Evolutionary conservation across 2,329 filamentous ascomycete genomes (phyloP).

Genomic region (Neophaeococcomyces aloes): DNA sequence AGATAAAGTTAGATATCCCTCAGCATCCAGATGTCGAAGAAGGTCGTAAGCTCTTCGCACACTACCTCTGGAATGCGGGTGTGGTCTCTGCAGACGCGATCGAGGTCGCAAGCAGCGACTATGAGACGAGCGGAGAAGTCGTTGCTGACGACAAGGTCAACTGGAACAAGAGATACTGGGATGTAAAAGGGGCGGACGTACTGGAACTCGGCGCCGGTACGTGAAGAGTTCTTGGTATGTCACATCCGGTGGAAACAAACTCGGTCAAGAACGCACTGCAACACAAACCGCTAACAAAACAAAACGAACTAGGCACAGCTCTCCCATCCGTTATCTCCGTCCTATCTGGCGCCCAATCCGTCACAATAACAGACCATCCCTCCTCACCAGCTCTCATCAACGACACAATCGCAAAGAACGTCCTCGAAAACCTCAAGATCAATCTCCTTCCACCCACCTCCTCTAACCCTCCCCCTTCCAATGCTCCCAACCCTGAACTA

Average conservation of each 20-base stretch:
- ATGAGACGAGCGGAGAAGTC: slow-evolving; percentile 10
- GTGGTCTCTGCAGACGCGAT: slow-evolving; percentile 35
- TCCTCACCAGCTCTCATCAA: slow-evolving; percentile 30
- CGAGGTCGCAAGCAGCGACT: slow-evolving; percentile 25
- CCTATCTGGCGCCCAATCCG: slow-evolving; percentile 28
- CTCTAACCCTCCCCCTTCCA: background rate
- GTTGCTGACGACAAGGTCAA: slow-evolving; percentile 7
- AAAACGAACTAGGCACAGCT: slow-evolving; percentile 28
- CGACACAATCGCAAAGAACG: slow-evolving; percentile 18
- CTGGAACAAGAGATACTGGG: slow-evolving; percentile 26
- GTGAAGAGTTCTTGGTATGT: slow-evolving; percentile 22
- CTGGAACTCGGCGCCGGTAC: slow-evolving; percentile 52
- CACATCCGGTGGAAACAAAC: background rate
- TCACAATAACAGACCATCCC: slow-evolving; percentile 44
- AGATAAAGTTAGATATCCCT: slow-evolving; percentile 32
- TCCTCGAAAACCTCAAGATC: slow-evolving; percentile 5
- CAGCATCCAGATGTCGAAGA: slow-evolving; percentile 39
- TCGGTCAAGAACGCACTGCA: background rate
- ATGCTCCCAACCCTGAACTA: slow-evolving; percentile 21
- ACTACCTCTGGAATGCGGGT: slow-evolving; percentile 49
- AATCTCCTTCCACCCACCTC: background rate
- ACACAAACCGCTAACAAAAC: background rate
- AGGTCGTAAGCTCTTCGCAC: slow-evolving; percentile 45
- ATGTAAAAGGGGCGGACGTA: slow-evolving; percentile 40
- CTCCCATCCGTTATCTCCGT: slow-evolving; percentile 32